Base-by-base conservation (phyloP, 2,329 filamentous ascomycete genomes). In the Epichloe sibirici region DNA sequence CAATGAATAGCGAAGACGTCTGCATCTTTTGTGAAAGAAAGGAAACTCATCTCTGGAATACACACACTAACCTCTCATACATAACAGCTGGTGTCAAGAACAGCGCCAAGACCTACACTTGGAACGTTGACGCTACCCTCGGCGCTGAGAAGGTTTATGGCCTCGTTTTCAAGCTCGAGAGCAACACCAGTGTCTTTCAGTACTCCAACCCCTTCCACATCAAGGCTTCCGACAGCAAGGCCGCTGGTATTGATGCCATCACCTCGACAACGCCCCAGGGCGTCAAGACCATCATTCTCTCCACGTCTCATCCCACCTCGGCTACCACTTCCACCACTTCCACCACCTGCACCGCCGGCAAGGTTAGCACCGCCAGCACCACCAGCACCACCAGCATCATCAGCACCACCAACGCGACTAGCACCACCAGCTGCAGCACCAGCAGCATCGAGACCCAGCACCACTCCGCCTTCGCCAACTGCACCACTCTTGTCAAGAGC, bases 191-290 rank as follows among this genome's bases (percentile, higher is more conserved):
- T 11, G 66, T 74, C 62, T 80, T 78, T 74, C 79, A 84, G 74
- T 83, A 76, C 74, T 81, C 78, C 53, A 75, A 75, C 70, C 78
- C 78, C 59, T 85, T 85, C 72, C 60, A 70, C 62, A 79, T 81
- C 61, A 62, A 63, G 52, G 68, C 49, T 55, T 48, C 53, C 52
- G 58, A 57, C 52, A 54, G 64, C 55, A 56, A 57, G 49, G 51
- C 58, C 56, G 56, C 67, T 61, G 53, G 62, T 34, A 45, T 51
- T 31, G 8, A 51, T 40, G 64, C 62, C 59, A 53, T 59, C 55
- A 63, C 63, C 56, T 46, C 61, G 45, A 67, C 60, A 57, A 61
- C 59, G 50, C 57, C 61, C 48, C 53, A 60, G 37, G 63, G 60
- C 55, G 57, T 59, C 56, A 65, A 65, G 61, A 66, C 65, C 49